phyloP scores from a whole-genome alignment of 164 flowering plant genomes.

The Magnolia changhungtana region DNA sequence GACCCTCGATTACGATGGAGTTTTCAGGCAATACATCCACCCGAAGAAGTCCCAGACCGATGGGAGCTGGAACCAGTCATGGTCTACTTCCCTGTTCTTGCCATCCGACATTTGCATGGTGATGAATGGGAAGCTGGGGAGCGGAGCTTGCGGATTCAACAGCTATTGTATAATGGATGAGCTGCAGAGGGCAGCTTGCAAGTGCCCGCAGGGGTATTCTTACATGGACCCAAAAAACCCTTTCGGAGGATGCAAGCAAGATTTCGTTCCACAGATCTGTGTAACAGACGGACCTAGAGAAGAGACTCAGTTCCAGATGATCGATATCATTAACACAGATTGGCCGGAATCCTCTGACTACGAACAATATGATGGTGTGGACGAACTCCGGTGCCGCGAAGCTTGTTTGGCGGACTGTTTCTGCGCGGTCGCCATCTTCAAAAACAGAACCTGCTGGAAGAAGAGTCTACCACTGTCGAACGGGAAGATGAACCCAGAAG shows the following conservation, averaged over 20 bases:
- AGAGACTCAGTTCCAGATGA: neutral
- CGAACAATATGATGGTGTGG: neutral
- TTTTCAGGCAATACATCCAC: slow-evolving; percentile 19
- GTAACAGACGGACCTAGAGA: neutral
- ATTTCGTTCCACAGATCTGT: neutral
- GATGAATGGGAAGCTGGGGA: neutral
- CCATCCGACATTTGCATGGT: neutral
- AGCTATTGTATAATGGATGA: neutral
- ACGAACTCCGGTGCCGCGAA: slow-evolving; percentile 6
- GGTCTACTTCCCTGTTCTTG: slow-evolving; percentile 8
- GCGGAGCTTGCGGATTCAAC: slow-evolving; percentile 11
- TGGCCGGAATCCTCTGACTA: slow-evolving; percentile 8
- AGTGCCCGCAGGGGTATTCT: slow-evolving; percentile 13
- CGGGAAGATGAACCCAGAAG: slow-evolving; percentile 8
- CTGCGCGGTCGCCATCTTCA: slow-evolving; percentile 16
- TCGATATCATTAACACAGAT: neutral
- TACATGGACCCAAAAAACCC: slow-evolving; percentile 1
- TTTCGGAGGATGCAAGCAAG: neutral
- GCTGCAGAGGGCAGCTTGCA: neutral
- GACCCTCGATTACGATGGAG: slow-evolving; percentile 41
- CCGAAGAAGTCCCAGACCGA: slow-evolving; percentile 8
- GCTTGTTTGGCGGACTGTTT: slow-evolving; percentile 23
- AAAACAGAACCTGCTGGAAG: slow-evolving; percentile 14
- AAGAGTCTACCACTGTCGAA: slow-evolving; percentile 17
- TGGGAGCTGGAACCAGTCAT: slow-evolving; percentile 3